These are phyloP conservation scores for Phlebiopsis gigantea DNA, from an alignment of 768 basidiomycete genomes.

Conservation along the genomic window DNA sequence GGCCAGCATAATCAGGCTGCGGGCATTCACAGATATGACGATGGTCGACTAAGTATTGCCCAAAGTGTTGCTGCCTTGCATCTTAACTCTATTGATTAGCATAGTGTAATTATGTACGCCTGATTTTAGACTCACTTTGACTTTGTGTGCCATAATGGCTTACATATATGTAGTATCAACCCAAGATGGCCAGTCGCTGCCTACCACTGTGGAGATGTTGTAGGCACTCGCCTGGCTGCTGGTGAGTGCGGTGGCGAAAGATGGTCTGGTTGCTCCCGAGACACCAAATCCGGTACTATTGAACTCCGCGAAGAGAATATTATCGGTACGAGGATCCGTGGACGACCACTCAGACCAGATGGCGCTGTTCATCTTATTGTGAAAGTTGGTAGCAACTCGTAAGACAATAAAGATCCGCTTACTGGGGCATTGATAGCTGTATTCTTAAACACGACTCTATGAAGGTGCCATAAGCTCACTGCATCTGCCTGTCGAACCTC, in stretches of 20 bases:
- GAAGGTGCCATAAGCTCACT: neutral
- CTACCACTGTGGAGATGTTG: neutral
- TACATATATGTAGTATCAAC: neutral
- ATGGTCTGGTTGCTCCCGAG: neutral
- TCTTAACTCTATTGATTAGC: too few species aligned
- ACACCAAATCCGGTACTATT: constrained; percentile 1
- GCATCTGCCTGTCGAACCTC: neutral
- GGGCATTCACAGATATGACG: too few species aligned
- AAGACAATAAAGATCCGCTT: neutral
- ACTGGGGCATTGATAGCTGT: neutral
- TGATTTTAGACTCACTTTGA: too few species aligned
- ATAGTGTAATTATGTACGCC: too few species aligned
- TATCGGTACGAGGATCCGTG: neutral
- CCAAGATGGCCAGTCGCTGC: neutral
- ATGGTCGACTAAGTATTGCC: too few species aligned
- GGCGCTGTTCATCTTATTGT: neutral
- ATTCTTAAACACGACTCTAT: constrained; percentile 3
- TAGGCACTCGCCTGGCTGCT: neutral
- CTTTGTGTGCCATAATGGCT: neutral
- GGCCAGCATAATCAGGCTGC: too few species aligned
- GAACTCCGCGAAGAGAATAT: constrained; percentile 2
- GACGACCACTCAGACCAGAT: constrained; percentile 3
- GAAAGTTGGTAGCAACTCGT: neutral
- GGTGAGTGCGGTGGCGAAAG: neutral
- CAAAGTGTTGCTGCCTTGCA: too few species aligned